Conservation (phyloP, 192 early-diverging fungal species). For the Helicostylum pulchrum region DNA sequence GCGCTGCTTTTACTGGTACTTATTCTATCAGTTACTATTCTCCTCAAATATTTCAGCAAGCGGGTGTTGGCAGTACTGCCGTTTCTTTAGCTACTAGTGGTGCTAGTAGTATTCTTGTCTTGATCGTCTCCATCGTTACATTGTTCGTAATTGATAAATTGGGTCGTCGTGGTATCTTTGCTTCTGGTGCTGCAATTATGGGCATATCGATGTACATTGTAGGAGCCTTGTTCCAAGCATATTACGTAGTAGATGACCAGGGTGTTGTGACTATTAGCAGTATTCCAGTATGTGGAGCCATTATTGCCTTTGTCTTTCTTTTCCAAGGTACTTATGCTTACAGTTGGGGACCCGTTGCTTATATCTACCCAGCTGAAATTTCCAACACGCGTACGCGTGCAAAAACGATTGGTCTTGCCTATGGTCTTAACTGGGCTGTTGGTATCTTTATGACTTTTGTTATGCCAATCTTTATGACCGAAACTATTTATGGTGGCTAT, state of each 20-base stretch:
- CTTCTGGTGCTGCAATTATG: constrained; percentile 70
- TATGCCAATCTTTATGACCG: constrained; percentile 39
- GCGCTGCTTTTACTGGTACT: constrained; percentile 34
- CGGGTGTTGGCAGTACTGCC: constrained; percentile 22
- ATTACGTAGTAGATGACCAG: constrained; percentile 10
- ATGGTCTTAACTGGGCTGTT: constrained; percentile 37
- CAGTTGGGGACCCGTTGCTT: constrained; percentile 32
- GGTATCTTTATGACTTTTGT: constrained; percentile 37
- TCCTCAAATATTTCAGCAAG: constrained; percentile 33
- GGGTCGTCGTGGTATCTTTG: constrained; percentile 75
- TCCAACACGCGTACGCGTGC: constrained; percentile 36
- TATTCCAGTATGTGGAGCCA: constrained; percentile 15
- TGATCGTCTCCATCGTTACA: constrained; percentile 29
- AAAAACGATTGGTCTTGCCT: constrained; percentile 28
- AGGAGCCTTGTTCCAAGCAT: constrained; percentile 38
- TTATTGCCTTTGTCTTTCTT: constrained; percentile 36
- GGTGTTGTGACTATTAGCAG: constrained; percentile 17
- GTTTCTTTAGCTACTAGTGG: constrained; percentile 37
- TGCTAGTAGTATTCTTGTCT: constrained; percentile 21
- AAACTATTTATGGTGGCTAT: constrained; percentile 37
- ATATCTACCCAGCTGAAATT: constrained; percentile 36
- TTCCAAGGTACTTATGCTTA: constrained; percentile 35
- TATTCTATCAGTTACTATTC: constrained; percentile 36
- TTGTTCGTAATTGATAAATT: constrained; percentile 68
- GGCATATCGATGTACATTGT: constrained; percentile 61